phyloP scores from a whole-genome alignment of 2,329 filamentous ascomycete species.

The Fusarium miscanthi region DNA sequence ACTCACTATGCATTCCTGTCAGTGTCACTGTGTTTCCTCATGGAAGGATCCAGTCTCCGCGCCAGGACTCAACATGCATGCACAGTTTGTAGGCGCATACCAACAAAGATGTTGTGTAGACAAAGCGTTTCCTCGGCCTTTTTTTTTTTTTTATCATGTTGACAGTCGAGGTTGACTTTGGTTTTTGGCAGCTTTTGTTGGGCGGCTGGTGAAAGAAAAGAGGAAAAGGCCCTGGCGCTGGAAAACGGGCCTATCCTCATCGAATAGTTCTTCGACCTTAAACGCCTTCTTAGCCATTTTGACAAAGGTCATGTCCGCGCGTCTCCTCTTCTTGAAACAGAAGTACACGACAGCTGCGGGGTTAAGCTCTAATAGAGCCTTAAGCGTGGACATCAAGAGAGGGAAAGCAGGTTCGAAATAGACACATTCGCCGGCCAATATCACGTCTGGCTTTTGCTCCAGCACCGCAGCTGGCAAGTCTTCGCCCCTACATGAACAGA shows the following conservation, averaged over 20 bases:
- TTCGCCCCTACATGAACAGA: conserved; percentile 63
- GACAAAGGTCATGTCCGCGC: conserved; percentile 81
- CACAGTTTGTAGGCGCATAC: conserved; percentile 19
- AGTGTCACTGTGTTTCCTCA: neutral
- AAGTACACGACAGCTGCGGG: conserved; percentile 76
- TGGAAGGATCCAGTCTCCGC: conserved; percentile 12
- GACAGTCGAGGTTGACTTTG: conserved; percentile 30
- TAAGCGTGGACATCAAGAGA: conserved; percentile 81
- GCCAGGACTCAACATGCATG: neutral
- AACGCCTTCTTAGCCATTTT: conserved; percentile 77
- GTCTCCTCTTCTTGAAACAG: conserved; percentile 93
- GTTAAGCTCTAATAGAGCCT: conserved; percentile 78
- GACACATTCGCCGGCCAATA: conserved; percentile 96
- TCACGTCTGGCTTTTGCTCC: conserved; percentile 75
- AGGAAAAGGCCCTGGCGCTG: conserved; percentile 69
- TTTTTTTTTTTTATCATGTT: conserved; percentile 32
- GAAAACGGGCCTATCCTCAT: conserved; percentile 69
- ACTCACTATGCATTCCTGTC: neutral
- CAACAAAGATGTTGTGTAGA: conserved; percentile 31
- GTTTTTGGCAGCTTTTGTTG: conserved; percentile 24
- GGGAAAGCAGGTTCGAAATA: conserved; percentile 98
- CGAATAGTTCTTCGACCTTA: conserved; percentile 68
- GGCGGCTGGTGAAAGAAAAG: conserved; percentile 64
- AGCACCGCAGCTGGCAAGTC: conserved; percentile 64
- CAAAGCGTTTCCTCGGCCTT: conserved; percentile 31